A percentile compares a stretch with the other conserved stretches of the same genome.
Conservation (phyloP, 2,329 filamentous ascomycete species). For the Peltaster fructicola region DNA sequence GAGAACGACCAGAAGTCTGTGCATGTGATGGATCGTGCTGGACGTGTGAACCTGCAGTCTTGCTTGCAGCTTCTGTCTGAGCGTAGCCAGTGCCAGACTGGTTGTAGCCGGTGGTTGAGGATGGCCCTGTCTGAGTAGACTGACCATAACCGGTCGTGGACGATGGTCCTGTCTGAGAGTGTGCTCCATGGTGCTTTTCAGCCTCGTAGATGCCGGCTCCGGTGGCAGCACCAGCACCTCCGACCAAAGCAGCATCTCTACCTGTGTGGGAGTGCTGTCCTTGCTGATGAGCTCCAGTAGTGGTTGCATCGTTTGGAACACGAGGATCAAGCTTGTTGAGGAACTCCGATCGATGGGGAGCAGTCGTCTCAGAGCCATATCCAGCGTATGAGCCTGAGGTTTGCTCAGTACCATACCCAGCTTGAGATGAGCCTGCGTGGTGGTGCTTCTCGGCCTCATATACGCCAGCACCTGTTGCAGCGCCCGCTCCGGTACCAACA, state of each 20-base stretch:
- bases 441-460: conserved; percentile 18
- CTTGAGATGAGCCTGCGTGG: conserved; percentile 14
- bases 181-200: conserved; percentile 15
- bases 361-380: too few species aligned
- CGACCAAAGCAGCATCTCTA: conserved; percentile 16
- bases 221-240: conserved; percentile 15
- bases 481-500: conserved; percentile 14
- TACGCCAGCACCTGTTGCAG: conserved; percentile 10
- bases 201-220: conserved; percentile 16
- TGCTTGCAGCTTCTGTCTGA: too few species aligned
- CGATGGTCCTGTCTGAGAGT: conserved; percentile 7
- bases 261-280: conserved; percentile 13
- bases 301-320: conserved; percentile 4
- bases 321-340: conserved; percentile 11
- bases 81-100: too few species aligned
- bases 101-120: too few species aligned
- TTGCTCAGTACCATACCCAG: conserved; percentile 1
- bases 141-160: too few species aligned
- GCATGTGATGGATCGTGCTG: conserved; percentile 1
- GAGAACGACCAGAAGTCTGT: too few species aligned
- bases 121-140: too few species aligned
- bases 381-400: conserved; percentile 4
- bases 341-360: conserved; percentile 7
- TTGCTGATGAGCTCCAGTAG: not conserved
- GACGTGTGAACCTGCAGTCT: too few species aligned